Evolutionary conservation across 129 eudicot genomes (phyloP).

Genomic region (Rutidosis leptorrhynchoides): DNA sequence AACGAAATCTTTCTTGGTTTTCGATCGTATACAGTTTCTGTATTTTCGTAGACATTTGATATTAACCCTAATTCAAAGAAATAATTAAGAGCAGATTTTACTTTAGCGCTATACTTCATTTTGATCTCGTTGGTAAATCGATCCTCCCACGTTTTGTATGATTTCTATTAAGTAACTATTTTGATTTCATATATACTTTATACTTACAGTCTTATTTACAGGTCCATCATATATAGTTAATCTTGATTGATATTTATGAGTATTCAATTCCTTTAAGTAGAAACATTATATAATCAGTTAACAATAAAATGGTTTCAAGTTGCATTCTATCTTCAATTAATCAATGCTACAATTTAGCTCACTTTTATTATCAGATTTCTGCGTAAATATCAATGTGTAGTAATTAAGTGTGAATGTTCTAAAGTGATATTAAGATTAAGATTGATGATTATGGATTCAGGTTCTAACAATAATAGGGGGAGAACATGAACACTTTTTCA

Average conservation of each 20-base stretch:
- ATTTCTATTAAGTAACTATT: too few relatives aligned
- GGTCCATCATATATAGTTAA: neutral
- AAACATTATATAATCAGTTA: neutral
- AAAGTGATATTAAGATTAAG: neutral
- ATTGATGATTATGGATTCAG: neutral
- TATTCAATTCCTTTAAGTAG: neutral
- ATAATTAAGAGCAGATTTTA: too few relatives aligned
- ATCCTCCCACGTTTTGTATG: neutral
- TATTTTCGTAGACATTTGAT: constrained; percentile 7
- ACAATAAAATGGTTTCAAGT: neutral
- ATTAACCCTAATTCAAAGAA: too few relatives aligned
- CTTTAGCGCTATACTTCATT: neutral
- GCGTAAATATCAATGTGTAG: neutral
- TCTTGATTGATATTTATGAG: neutral
- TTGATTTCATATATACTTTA: neutral
- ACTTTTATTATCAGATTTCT: neutral
- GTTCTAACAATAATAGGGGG: neutral
- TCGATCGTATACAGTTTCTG: neutral
- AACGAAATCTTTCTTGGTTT: neutral
- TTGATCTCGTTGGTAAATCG: constrained; percentile 21
- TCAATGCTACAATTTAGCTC: neutral
- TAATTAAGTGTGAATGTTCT: neutral
- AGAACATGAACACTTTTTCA: constrained; percentile 56
- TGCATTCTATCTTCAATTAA: neutral
- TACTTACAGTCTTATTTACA: neutral